These are phyloP conservation scores for Mrakiaceae sp. DNA, from an alignment of 1,284 basidiomycete genomes.

Conservation along the genomic window DNA sequence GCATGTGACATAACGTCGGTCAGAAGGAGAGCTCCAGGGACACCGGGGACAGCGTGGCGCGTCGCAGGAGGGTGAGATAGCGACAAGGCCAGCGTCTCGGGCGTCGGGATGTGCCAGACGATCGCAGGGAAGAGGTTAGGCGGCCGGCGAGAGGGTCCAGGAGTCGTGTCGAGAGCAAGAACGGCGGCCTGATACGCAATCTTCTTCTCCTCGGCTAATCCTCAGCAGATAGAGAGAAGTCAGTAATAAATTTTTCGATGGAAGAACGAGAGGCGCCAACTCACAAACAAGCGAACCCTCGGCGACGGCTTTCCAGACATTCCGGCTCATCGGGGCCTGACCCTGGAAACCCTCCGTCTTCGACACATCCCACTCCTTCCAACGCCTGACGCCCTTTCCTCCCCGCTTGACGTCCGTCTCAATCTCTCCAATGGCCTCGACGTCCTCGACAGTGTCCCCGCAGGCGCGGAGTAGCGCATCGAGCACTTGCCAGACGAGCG, in stretches of 20 bases:
- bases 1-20: slow-evolving; percentile 40
- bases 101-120: slow-evolving; percentile 34
- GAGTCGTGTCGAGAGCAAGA: slow-evolving; percentile 27
- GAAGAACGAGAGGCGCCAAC: slow-evolving; percentile 3
- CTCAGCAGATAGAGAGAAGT: too few relatives aligned
- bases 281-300: slow-evolving; percentile 25
- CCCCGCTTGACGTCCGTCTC: slow-evolving; percentile 21
- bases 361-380: slow-evolving; percentile 15
- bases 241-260: not conserved
- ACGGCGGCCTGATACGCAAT: not conserved
- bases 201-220: not conserved
- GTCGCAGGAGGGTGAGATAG: slow-evolving; percentile 32
- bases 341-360: slow-evolving; percentile 12
- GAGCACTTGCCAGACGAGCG: slow-evolving; percentile 38
- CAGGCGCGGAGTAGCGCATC: slow-evolving; percentile 44
- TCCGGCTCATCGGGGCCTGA: slow-evolving; percentile 21
- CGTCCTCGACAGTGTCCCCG: slow-evolving; percentile 13
- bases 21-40: slow-evolving; percentile 41
- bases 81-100: slow-evolving; percentile 35
- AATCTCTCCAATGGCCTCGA: slow-evolving; percentile 15
- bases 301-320: slow-evolving; percentile 29
- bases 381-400: slow-evolving; percentile 27
- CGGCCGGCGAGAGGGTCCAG: slow-evolving; percentile 38
- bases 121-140: slow-evolving; percentile 44
- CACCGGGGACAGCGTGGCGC: slow-evolving; percentile 35